Base-by-base conservation (phyloP, 176 grass and related monocot species). In the Bonia amplexicaulis region DNA sequence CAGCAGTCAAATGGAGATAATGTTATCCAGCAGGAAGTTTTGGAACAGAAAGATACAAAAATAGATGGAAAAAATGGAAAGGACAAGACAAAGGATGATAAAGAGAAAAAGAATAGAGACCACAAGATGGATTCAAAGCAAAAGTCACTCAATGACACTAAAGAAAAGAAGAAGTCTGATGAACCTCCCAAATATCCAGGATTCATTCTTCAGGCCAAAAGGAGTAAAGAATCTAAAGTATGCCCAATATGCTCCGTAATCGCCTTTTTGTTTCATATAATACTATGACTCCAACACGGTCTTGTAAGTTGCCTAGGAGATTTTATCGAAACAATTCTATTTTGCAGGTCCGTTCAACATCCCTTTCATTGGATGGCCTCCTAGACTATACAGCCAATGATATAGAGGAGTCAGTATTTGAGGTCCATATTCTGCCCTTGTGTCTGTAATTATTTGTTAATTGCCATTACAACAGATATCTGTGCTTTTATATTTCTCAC, bases 371-470 rank as follows among this genome's bases (percentile, higher is more conserved):
- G 78, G 90, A 92, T 86, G 97, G 93, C 12, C 93, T 99, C 67
- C 75, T 99, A 54, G 97, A 96, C 77, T 99, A 99, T 91, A 99
- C 89, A 17, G 79, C 90, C 82, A 99, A 96, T 74, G 97, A 96
- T 88, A 86, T 77, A 60, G 93, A 95, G 48, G 97, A 99, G 77
- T 94, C 93, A 52, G 91, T 94, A 66, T 99, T 99, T 90, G 97
- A 99, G 97, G 93, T 99, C 37, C 55, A 74, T 65, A 57, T 73
- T 87, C 44, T 81, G 20, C 66, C 63, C 66, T 59, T 26, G 3
- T 42, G 69, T 80, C 40, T 77, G 9, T 85, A 48, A 66, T 85
- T 55, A 71, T 59, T 33, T 63, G 31, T 39, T 57, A 31, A 26
- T 81, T 90, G 6, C 53, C 45, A 69, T 89, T 68, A 55, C n/a